These are phyloP conservation scores for Fibroporia radiculosa DNA, from an alignment of 768 basidiomycete species.

Conservation along the genomic window DNA sequence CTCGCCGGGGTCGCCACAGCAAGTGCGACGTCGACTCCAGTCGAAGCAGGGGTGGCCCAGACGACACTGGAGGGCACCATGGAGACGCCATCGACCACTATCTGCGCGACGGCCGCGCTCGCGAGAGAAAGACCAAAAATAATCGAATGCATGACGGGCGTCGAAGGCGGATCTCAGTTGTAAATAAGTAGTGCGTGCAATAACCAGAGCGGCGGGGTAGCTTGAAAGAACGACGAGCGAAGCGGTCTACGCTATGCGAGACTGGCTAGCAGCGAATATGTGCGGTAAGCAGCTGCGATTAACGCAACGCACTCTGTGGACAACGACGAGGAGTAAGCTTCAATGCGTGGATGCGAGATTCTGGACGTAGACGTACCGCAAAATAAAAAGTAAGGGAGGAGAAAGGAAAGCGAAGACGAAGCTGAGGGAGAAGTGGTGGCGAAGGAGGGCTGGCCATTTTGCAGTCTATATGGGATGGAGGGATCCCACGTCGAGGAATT, in stretches of 20 bases:
- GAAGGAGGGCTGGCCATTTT: slow-evolving; percentile 19
- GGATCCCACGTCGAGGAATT: slow-evolving; percentile 8
- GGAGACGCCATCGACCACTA: slow-evolving; percentile 35
- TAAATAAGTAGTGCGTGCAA: slow-evolving; percentile 23
- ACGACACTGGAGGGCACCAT: slow-evolving; percentile 17
- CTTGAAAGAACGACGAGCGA: slow-evolving; percentile 29
- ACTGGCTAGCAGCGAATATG: slow-evolving; percentile 61
- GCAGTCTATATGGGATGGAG: slow-evolving; percentile 29
- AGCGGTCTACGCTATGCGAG: slow-evolving; percentile 68
- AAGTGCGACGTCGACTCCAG: slow-evolving; percentile 24
- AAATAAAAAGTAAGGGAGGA: slow-evolving; percentile 23
- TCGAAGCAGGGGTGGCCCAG: slow-evolving; percentile 25
- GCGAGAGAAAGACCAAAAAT: slow-evolving; percentile 52
- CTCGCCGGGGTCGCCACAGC: slow-evolving; percentile 26
- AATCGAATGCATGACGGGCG: slow-evolving; percentile 52
- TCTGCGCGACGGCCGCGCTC: slow-evolving; percentile 50
- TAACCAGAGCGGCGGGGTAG: slow-evolving; percentile 23
- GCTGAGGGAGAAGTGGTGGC: slow-evolving; percentile 27
- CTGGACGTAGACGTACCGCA: slow-evolving; percentile 32
- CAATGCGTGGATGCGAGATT: neutral
- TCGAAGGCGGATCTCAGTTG: slow-evolving; percentile 35
- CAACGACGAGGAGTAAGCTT: neutral
- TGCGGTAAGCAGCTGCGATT: slow-evolving; percentile 32
- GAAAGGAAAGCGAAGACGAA: slow-evolving; percentile 32
- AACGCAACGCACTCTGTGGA: slow-evolving; percentile 40